phyloP scores from a whole-genome alignment of 805 yeast genomes.

The Nematodospora valgi region DNA sequence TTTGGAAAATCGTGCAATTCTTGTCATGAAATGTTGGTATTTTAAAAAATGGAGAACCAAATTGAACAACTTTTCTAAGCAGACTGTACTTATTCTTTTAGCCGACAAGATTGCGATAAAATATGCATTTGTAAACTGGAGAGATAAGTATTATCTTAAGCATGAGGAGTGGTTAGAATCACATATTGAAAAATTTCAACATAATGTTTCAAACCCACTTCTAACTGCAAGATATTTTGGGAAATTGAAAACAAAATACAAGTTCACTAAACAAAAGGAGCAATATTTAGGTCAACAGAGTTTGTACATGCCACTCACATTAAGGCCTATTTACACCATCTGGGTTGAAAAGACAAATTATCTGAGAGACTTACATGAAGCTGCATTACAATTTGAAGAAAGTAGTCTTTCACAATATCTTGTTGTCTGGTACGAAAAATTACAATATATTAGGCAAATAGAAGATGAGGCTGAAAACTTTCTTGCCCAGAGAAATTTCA shows the following conservation, averaged over 20 bases:
- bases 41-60: not conserved
- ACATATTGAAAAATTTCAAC: constrained; percentile 17
- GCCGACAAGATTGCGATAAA: constrained; percentile 2
- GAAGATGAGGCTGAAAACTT: constrained; percentile 29
- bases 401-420: not conserved
- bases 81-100: not conserved
- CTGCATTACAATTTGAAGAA: not conserved
- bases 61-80: too few relatives aligned
- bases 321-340: not conserved
- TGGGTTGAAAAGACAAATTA: not conserved
- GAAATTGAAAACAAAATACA: constrained; percentile 20
- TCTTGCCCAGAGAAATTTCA: constrained; percentile 25
- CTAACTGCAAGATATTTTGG: constrained; percentile 11
- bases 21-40: not conserved
- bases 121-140: constrained; percentile 20
- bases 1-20: not conserved
- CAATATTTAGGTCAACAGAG: too few relatives aligned
- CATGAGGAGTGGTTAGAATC: constrained; percentile 18
- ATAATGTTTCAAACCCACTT: constrained; percentile 12
- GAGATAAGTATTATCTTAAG: constrained; percentile 13
- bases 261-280: constrained; percentile 9
- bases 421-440: constrained; percentile 4
- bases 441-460: constrained; percentile 13
- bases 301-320: not conserved
- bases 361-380: not conserved